phyloP scores from a whole-genome alignment of 1,284 basidiomycete genomes.

The Irpex sp. region DNA sequence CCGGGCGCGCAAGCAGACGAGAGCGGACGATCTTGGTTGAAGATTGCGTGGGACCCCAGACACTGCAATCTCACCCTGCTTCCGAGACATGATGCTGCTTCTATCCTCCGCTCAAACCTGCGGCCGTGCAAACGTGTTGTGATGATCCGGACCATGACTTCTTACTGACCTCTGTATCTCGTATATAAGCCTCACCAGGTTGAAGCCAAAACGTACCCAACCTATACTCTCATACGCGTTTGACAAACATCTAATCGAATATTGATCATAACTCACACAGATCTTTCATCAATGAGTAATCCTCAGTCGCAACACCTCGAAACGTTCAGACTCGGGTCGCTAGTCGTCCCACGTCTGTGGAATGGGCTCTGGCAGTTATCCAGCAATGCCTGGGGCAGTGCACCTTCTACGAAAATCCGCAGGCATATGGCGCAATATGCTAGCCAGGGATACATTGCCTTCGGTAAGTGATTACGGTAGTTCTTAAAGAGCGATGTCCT shows the following conservation, averaged over 20 bases:
- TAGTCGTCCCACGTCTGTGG: slow-evolving; percentile 63
- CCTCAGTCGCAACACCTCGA: slow-evolving; percentile 31
- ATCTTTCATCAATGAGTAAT: slow-evolving; percentile 18
- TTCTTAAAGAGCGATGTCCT: not conserved
- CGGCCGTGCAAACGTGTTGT: not conserved
- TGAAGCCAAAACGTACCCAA: slow-evolving; percentile 6
- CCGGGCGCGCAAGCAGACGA: too few species aligned
- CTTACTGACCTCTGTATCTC: not conserved
- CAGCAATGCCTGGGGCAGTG: slow-evolving; percentile 77
- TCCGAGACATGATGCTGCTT: not conserved
- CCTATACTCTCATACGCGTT: slow-evolving; percentile 3
- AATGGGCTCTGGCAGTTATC: slow-evolving; percentile 82
- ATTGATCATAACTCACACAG: not conserved
- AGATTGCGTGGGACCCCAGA: not conserved
- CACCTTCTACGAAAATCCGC: slow-evolving; percentile 60
- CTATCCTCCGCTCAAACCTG: not conserved
- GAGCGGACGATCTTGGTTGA: not conserved
- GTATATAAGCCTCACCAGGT: not conserved
- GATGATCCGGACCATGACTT: not conserved
- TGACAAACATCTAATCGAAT: not conserved
- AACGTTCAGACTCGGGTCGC: slow-evolving; percentile 58
- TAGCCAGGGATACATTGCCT: slow-evolving; percentile 65
- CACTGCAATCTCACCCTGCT: not conserved
- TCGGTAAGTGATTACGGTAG: slow-evolving; percentile 46
- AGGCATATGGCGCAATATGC: slow-evolving; percentile 63